phyloP scores from a whole-genome alignment of 2,329 filamentous ascomycete genomes.

The Alternaria arborescens region DNA sequence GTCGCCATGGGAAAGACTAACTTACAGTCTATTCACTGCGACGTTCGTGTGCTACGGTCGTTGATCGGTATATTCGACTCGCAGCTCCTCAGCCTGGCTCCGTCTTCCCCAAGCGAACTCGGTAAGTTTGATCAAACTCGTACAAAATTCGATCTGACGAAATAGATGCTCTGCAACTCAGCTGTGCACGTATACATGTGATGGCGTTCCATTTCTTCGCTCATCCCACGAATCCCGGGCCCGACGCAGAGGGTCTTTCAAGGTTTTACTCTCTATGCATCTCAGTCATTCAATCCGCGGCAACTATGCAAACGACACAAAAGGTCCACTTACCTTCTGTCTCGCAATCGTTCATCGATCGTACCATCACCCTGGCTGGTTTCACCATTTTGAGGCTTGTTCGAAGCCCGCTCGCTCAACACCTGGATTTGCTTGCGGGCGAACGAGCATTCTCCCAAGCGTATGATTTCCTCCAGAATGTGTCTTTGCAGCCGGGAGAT shows the following conservation, averaged over 20 bases:
- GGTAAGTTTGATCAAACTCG: conserved; percentile 28
- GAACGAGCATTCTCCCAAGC: conserved; percentile 45
- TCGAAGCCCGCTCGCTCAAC: conserved; percentile 40
- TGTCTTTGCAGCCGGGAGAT: conserved; percentile 46
- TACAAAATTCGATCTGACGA: conserved; percentile 19
- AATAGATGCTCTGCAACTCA: conserved; percentile 44
- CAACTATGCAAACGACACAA: conserved; percentile 29
- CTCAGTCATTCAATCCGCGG: conserved; percentile 40
- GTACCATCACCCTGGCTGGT: conserved; percentile 44
- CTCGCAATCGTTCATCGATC: conserved; percentile 46
- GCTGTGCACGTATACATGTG: conserved; percentile 47
- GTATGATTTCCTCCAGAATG: conserved; percentile 43
- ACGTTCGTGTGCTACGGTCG: conserved; percentile 43
- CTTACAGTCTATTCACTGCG: conserved; percentile 42
- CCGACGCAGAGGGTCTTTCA: conserved; percentile 39
- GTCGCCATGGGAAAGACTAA: conserved; percentile 46
- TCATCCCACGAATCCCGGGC: conserved; percentile 35
- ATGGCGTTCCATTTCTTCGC: conserved; percentile 50
- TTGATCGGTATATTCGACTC: conserved; percentile 49
- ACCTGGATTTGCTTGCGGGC: conserved; percentile 46
- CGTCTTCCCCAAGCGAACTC: conserved; percentile 43
- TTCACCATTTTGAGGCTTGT: conserved; percentile 46
- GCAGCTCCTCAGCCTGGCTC: conserved; percentile 40
- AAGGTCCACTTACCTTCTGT: conserved; percentile 37
- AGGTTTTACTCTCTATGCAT: conserved; percentile 46